Conservation (phyloP, 73 alveolate species). For the Blepharisma stoltei region DNA sequence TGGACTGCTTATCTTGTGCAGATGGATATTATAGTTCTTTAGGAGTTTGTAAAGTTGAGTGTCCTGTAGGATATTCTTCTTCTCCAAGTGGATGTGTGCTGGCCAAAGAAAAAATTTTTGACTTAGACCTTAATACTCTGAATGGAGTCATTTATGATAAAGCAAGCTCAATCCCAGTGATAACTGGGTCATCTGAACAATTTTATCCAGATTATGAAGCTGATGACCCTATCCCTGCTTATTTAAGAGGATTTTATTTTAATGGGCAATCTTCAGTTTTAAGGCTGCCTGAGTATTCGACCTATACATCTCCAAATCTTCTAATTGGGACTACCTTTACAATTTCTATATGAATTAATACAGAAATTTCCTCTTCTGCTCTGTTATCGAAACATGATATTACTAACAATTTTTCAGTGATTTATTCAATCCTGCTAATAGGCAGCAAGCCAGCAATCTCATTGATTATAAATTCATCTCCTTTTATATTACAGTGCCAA, state of each 20-base stretch:
- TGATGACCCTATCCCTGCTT: constrained; percentile 22
- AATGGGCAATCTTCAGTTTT: not conserved
- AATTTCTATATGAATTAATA: no score
- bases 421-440: no score
- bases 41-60: not conserved
- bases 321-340: no score
- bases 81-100: not conserved
- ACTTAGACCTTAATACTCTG: not conserved
- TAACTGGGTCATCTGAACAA: not conserved
- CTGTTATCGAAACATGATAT: no score
- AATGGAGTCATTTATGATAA: not conserved
- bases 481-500: no score
- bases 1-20: not conserved
- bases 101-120: not conserved
- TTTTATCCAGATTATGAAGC: constrained; percentile 13
- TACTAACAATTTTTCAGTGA: no score
- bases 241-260: constrained; percentile 19
- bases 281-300: not conserved
- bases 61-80: not conserved
- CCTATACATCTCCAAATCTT: not conserved
- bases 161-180: not conserved
- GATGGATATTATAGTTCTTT: not conserved
- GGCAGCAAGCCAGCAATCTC: no score
- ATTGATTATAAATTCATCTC: no score
- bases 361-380: no score